Evolutionary conservation across 805 yeast genomes (phyloP).

Genomic region (Wickerhamomyces hampshirensis): DNA sequence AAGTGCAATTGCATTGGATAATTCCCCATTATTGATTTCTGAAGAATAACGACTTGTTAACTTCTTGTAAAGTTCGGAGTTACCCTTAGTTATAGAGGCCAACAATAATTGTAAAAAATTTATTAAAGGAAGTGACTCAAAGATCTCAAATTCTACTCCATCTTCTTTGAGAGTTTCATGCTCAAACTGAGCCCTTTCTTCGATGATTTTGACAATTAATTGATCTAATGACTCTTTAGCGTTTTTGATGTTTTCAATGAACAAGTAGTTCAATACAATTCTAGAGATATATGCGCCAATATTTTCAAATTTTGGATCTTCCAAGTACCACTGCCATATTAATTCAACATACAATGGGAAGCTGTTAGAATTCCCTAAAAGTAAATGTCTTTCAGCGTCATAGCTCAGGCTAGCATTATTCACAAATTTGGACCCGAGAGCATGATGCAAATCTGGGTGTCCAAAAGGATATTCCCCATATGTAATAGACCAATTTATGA

Average conservation of each 20-base stretch:
- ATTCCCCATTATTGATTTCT: conserved; percentile 29
- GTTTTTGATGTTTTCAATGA: conserved; percentile 60
- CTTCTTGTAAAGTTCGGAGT: conserved; percentile 48
- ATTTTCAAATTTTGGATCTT: conserved; percentile 22
- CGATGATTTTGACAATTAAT: conserved; percentile 22
- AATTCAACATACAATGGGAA: conserved; percentile 42
- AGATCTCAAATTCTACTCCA: conserved; percentile 32
- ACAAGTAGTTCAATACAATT: conserved; percentile 70
- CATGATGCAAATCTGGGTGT: conserved; percentile 69
- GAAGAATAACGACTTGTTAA: conserved; percentile 47
- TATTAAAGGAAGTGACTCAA: conserved; percentile 41
- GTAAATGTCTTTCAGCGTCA: conserved; percentile 69
- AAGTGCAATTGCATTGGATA: conserved; percentile 42
- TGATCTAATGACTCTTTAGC: conserved; percentile 38
- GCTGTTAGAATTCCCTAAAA: conserved; percentile 52
- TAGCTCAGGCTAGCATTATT: conserved; percentile 42
- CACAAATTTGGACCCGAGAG: conserved; percentile 64
- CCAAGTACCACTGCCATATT: conserved; percentile 41
- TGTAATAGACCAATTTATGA: conserved; percentile 60
- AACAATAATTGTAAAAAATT: conserved; percentile 69
- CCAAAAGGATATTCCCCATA: conserved; percentile 53
- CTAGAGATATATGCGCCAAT: conserved; percentile 41
- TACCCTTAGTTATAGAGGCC: conserved; percentile 48
- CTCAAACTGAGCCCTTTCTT: conserved; percentile 18
- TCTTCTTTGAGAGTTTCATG: conserved; percentile 26